phyloP scores from a whole-genome alignment of 2,329 filamentous ascomycete genomes.

The Pseudovirgaria hyperparasitica region DNA sequence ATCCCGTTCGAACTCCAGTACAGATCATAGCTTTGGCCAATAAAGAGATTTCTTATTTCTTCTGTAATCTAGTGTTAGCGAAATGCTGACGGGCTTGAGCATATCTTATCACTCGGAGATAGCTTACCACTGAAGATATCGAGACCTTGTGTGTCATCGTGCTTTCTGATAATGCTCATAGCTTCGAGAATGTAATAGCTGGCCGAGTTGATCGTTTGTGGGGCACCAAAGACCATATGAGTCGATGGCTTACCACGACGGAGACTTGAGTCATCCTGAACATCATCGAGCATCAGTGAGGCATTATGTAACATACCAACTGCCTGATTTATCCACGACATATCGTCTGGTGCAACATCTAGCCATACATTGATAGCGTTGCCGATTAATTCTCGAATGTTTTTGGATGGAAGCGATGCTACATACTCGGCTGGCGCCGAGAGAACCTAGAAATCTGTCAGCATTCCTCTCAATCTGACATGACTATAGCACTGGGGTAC shows the following conservation, averaged over 20 bases:
- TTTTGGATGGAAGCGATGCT: too few relatives aligned
- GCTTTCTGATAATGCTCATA: constrained; percentile 27
- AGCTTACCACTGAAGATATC: too few relatives aligned
- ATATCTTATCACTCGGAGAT: too few relatives aligned
- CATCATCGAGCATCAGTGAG: constrained; percentile 46
- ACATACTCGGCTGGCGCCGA: too few relatives aligned
- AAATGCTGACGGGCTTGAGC: too few relatives aligned
- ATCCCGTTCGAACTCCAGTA: constrained; percentile 34
- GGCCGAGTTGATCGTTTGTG: constrained; percentile 40
- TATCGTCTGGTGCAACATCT: constrained; percentile 50
- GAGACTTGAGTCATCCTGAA: constrained; percentile 36
- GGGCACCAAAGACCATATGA: constrained; percentile 36
- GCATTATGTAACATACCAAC: constrained; percentile 70
- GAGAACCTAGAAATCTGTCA: too few relatives aligned
- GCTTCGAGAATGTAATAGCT: constrained; percentile 37
- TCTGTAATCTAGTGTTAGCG: too few relatives aligned
- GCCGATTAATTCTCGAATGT: too few relatives aligned
- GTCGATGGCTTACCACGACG: constrained; percentile 36
- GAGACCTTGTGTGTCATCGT: constrained; percentile 1
- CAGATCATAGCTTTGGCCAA: constrained; percentile 36
- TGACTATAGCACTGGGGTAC: too few relatives aligned
- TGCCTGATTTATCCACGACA: constrained; percentile 59
- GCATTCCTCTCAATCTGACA: too few relatives aligned
- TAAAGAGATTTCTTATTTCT: constrained; percentile 34
- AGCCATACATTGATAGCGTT: constrained; percentile 64